Evolutionary conservation across 2,329 filamentous ascomycete species (phyloP).

Genomic region (Arthroderma uncinatum): DNA sequence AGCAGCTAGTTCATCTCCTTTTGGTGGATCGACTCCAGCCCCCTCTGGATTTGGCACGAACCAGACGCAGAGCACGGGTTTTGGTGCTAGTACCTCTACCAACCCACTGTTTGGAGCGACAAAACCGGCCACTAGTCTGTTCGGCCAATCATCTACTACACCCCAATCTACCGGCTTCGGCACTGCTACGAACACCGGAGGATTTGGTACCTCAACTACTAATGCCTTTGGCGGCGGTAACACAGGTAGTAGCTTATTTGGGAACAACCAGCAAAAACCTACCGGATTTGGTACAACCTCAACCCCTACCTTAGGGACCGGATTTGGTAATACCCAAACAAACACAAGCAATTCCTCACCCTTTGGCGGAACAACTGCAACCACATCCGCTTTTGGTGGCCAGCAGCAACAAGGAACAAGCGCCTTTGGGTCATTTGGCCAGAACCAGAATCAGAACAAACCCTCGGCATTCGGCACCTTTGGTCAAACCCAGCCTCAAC

Average conservation of each 20-base stretch:
- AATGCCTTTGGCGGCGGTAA: constrained; percentile 22
- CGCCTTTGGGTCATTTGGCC: constrained; percentile 36
- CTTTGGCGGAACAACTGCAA: constrained; percentile 31
- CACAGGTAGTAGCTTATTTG: constrained; percentile 35
- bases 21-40: constrained; percentile 29
- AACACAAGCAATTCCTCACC: constrained; percentile 29
- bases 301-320: constrained; percentile 23
- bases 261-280: constrained; percentile 29
- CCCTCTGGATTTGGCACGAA: constrained; percentile 34
- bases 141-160: constrained; percentile 24
- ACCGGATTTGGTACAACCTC: constrained; percentile 26
- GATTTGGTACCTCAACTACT: constrained; percentile 25
- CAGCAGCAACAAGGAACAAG: constrained; percentile 25
- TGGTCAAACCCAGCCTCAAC: constrained; percentile 32
- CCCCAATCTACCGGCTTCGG: constrained; percentile 33
- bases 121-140: constrained; percentile 33
- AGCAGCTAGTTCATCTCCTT: constrained; percentile 29
- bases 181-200: constrained; percentile 22
- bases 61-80: constrained; percentile 27
- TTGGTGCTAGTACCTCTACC: constrained; percentile 24
- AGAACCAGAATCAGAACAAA: constrained; percentile 31
- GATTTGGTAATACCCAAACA: constrained; percentile 29
- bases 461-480: constrained; percentile 23
- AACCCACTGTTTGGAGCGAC: constrained; percentile 36
- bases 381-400: constrained; percentile 36